Conservation (phyloP, 768 basidiomycete species). For the Clitopilus passeckerianus region DNA sequence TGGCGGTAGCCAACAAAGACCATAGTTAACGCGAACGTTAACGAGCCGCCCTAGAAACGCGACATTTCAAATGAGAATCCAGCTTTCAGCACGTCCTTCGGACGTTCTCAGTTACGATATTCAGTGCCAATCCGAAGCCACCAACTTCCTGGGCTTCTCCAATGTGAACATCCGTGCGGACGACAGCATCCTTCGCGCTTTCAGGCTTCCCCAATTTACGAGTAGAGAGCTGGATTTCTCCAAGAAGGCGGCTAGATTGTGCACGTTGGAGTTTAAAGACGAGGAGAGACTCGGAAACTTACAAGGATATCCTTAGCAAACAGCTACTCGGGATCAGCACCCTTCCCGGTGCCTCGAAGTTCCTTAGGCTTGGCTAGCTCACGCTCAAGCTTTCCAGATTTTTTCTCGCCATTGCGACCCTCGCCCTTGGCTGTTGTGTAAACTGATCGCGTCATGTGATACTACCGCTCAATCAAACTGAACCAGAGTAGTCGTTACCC, state of each 20-base stretch:
- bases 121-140: constrained; percentile 66
- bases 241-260: constrained; percentile 57
- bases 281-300: constrained; percentile 11
- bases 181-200: constrained; percentile 51
- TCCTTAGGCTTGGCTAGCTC: constrained; percentile 50
- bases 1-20: too few relatives aligned
- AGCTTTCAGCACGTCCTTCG: constrained; percentile 61
- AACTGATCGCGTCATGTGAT: constrained; percentile 36
- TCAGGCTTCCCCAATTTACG: constrained; percentile 48
- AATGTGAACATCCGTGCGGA: constrained; percentile 57
- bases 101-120: constrained; percentile 66
- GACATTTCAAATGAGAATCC: too few relatives aligned
- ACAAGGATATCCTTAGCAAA: constrained; percentile 70
- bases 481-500: constrained; percentile 21
- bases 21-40: too few relatives aligned
- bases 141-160: constrained; percentile 52
- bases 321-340: constrained; percentile 63
- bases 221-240: constrained; percentile 62
- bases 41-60: too few relatives aligned
- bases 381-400: constrained; percentile 41
- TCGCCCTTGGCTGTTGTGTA: constrained; percentile 59
- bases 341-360: constrained; percentile 55
- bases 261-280: neutral
- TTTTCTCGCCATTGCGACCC: constrained; percentile 59
- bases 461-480: neutral